Evolutionary conservation across 768 basidiomycete species (phyloP), one percentile per base, ranked within the genome.

Genomic region (Trametes cubensis): DNA sequence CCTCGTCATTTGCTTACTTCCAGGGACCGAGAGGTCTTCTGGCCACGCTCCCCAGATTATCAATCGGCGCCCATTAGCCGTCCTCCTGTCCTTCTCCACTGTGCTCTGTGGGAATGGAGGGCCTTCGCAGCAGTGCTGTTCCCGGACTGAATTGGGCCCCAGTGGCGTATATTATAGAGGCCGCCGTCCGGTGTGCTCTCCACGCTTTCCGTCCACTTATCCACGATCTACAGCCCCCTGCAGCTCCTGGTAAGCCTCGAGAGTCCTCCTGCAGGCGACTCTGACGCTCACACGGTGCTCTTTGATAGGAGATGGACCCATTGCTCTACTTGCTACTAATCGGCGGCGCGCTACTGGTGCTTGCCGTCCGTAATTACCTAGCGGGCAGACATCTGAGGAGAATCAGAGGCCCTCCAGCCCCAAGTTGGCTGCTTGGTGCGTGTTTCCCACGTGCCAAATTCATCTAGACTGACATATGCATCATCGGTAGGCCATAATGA

Each of bases 371-470:
- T 21, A 55, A 46, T 8, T 66, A 65, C 52, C 46, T 60, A n/a
- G 56, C 60, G 5, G 60, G 60, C n/a, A 50, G 62, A 18, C 39
- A 47, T 7, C 52, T 71, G 41, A 55, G 56, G 45, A 66, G 65
- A 49, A 55, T 71, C 21, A 57, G 67, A 30, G 68, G 70, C 18
- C 70, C 70, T 0, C 49, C 63, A 7, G 40, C 56, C 4, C 58
- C 62, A 2, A 63, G 58, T 41, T 64, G 58, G 62, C 50, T 71
- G 7, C 54, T 66, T 45, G 64, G 67, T 67, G 20, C 25, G 54
- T 57, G 4, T 1, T 21, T n/a, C 17, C 30, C 2, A 1, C n/a
- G 7, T 6, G 15, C 14, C 14, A 10, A 1, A 25, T 13, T 25
- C 11, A 6, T 6, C 1, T 23, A 34, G 17, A 15, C n/a, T 15